These are phyloP conservation scores for Thielaviopsis euricoi DNA, from an alignment of 2,329 filamentous ascomycete genomes.

Conservation along the genomic window DNA sequence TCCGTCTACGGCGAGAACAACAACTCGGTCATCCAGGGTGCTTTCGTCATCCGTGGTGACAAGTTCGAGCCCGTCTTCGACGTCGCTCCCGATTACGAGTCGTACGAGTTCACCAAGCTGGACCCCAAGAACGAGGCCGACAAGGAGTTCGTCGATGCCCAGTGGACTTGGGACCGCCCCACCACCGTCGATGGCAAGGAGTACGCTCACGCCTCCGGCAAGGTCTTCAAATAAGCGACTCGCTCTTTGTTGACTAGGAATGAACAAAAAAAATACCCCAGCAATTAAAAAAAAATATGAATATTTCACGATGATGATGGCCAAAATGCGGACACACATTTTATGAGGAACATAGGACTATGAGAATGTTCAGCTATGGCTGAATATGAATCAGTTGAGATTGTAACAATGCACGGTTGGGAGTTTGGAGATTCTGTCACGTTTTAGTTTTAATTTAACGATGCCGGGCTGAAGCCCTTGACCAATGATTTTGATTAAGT, in stretches of 20 bases:
- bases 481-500: too few relatives aligned
- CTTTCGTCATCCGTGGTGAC: conserved; percentile 87
- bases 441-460: background rate
- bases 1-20: conserved; percentile 84
- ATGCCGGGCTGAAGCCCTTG: too few relatives aligned
- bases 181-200: conserved; percentile 69
- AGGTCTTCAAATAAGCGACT: conserved; percentile 87
- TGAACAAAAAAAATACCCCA: conserved; percentile 11
- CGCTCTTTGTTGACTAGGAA: conserved; percentile 13
- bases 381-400: conserved; percentile 3
- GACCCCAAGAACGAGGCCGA: conserved; percentile 76
- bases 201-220: conserved; percentile 76
- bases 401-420: background rate
- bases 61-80: conserved; percentile 78
- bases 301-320: conserved; percentile 8
- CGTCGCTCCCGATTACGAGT: conserved; percentile 93
- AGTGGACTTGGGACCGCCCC: conserved; percentile 88
- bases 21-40: conserved; percentile 80
- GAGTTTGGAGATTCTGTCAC: background rate
- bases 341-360: conserved; percentile 13
- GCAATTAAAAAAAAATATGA: conserved; percentile 10
- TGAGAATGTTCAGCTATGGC: conserved; percentile 1
- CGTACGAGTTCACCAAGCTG: conserved; percentile 92
- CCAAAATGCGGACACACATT: conserved; percentile 11
- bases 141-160: conserved; percentile 66